Conservation (phyloP, 2,329 filamentous ascomycete genomes). For the Cordyceps cateniannulata region DNA sequence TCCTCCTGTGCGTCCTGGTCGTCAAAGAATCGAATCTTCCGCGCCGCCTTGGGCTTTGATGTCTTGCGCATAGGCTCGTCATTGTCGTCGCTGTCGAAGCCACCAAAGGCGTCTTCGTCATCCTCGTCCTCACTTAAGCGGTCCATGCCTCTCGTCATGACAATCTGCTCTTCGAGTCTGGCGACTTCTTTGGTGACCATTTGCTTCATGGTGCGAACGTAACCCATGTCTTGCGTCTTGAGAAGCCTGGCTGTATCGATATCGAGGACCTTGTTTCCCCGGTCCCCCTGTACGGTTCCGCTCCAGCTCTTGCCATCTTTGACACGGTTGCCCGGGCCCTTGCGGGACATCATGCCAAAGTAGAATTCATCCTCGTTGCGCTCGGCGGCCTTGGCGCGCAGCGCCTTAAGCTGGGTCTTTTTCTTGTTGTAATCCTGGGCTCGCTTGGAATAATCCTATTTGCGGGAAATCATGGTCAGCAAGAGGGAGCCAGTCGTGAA, state of each 20-base stretch:
- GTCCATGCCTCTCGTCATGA: slow-evolving; percentile 35
- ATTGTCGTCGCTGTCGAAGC: slow-evolving; percentile 25
- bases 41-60: slow-evolving; percentile 26
- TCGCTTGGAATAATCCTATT: slow-evolving; percentile 55
- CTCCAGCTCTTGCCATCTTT: slow-evolving; percentile 45
- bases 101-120: slow-evolving; percentile 25
- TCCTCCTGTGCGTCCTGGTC: slow-evolving; percentile 30
- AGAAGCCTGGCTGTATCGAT: slow-evolving; percentile 54
- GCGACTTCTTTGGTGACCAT: slow-evolving; percentile 52
- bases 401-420: slow-evolving; percentile 51
- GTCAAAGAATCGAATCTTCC: slow-evolving; percentile 49
- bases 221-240: slow-evolving; percentile 64
- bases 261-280: slow-evolving; percentile 49
- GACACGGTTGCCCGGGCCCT: slow-evolving; percentile 45
- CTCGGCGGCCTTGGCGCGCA: slow-evolving; percentile 55
- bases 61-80: slow-evolving; percentile 24
- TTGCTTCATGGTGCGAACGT: slow-evolving; percentile 57
- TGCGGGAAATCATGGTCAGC: slow-evolving; percentile 18
- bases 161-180: slow-evolving; percentile 46
- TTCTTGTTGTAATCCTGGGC: slow-evolving; percentile 62
- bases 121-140: slow-evolving; percentile 28
- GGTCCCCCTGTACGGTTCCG: slow-evolving; percentile 51
- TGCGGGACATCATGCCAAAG: slow-evolving; percentile 61
- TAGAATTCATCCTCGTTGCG: slow-evolving; percentile 70
- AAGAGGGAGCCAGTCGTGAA: neutral